A percentile compares a stretch with the other conserved stretches of the same genome.
Conservation (phyloP, 2,329 filamentous ascomycete species). For the Xylaria sp. region DNA sequence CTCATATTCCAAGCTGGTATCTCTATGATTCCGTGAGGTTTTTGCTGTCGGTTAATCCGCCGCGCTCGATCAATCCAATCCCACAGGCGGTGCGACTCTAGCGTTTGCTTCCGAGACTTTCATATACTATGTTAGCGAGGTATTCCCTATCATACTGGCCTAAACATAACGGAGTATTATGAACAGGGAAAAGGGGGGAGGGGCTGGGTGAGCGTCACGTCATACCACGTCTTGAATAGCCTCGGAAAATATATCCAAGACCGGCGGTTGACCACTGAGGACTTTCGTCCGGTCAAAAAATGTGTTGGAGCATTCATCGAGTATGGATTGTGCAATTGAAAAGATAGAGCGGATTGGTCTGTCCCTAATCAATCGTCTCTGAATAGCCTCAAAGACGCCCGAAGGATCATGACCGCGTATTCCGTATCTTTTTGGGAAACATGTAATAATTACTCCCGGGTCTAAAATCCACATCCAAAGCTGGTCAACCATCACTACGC, state of each 20-base stretch:
- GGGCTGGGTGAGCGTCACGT: neutral
- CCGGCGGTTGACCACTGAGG: conserved; percentile 46
- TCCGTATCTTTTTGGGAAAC: conserved; percentile 55
- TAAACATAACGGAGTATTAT: neutral
- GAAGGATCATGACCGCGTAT: conserved; percentile 53
- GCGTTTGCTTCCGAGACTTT: conserved; percentile 21
- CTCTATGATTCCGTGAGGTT: neutral
- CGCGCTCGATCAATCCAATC: conserved; percentile 23
- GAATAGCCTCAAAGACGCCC: conserved; percentile 52
- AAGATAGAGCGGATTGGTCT: conserved; percentile 22
- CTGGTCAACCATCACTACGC: conserved; percentile 39
- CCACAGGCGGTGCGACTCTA: conserved; percentile 20
- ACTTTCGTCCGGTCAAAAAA: conserved; percentile 52
- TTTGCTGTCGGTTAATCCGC: conserved; percentile 18
- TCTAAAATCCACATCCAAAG: conserved; percentile 41
- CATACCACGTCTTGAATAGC: conserved; percentile 48
- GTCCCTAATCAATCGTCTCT: conserved; percentile 39
- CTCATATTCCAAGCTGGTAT: conserved; percentile 23
- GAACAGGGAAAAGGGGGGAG: neutral
- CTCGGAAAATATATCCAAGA: conserved; percentile 49
- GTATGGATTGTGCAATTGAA: conserved; percentile 49
- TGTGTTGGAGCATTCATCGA: conserved; percentile 52
- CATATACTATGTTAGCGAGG: conserved; percentile 33
- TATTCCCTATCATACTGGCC: neutral
- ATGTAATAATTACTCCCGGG: conserved; percentile 52